Percentiles rank a stretch among this genome's conserved stretches.
Conservation (phyloP, 2,329 filamentous ascomycete species). For the Colletotrichum truncatum region DNA sequence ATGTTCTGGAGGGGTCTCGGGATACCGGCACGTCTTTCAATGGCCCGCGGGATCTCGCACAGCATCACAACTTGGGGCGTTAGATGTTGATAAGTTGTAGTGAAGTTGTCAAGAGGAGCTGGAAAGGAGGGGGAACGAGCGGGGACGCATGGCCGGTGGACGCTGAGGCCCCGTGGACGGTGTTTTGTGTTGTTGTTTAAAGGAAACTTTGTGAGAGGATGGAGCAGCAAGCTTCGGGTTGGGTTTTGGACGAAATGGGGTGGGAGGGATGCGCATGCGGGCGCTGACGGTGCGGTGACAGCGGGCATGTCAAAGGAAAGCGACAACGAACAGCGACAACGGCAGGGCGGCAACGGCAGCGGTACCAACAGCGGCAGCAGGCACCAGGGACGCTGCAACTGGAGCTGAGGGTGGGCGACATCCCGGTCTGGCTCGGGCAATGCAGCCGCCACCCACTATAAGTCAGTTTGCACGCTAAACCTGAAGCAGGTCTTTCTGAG, state of each 20-base stretch:
- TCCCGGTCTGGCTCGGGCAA: slow-evolving; percentile 1
- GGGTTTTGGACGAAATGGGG: slow-evolving; percentile 14
- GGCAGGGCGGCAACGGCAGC: slow-evolving; percentile 11
- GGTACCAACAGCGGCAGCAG: slow-evolving; percentile 10
- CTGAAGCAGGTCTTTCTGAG: neutral
- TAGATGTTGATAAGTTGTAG: neutral
- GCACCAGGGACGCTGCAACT: slow-evolving; percentile 14
- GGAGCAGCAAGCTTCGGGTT: slow-evolving; percentile 23
- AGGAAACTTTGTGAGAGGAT: slow-evolving; percentile 18
- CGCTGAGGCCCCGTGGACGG: slow-evolving; percentile 27
- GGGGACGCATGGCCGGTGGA: slow-evolving; percentile 20
- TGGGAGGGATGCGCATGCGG: slow-evolving; percentile 4
- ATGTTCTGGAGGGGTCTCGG: slow-evolving; percentile 25
- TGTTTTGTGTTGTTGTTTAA: slow-evolving; percentile 22
- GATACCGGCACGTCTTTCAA: slow-evolving; percentile 27
- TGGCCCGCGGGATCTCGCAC: slow-evolving; percentile 18
- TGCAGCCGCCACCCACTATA: slow-evolving; percentile 1
- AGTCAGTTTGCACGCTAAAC: neutral
- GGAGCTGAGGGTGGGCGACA: neutral
- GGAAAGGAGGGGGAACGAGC: slow-evolving; percentile 13
- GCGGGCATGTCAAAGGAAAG: neutral
- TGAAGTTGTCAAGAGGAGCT: neutral
- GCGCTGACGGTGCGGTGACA: slow-evolving; percentile 2
- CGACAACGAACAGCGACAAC: neutral
- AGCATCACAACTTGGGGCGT: slow-evolving; percentile 15